Evolutionary conservation across 2,329 filamentous ascomycete species (phyloP).

Genomic region (Polychaeton citri): DNA sequence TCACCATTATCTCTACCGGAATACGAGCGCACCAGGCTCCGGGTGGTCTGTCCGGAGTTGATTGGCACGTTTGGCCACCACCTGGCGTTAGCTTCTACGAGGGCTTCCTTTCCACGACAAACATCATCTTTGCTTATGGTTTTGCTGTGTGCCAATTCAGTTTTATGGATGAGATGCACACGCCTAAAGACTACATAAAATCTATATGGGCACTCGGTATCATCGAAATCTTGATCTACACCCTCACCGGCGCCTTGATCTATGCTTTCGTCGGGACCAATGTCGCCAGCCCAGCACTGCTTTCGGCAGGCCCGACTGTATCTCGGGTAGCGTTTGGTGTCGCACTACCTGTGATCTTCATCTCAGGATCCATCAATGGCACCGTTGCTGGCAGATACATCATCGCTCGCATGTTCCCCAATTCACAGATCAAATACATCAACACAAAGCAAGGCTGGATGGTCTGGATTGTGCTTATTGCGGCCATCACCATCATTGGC

Average conservation of each 20-base stretch:
- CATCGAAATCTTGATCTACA: constrained; percentile 51
- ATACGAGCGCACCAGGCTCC: constrained; percentile 13
- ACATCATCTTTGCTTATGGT: constrained; percentile 56
- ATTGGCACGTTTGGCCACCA: constrained; percentile 23
- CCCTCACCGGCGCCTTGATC: constrained; percentile 52
- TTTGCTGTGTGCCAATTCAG: constrained; percentile 49
- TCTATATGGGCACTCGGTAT: constrained; percentile 45
- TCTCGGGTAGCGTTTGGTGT: constrained; percentile 56
- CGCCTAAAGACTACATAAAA: constrained; percentile 50
- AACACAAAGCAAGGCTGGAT: constrained; percentile 31
- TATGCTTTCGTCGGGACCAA: constrained; percentile 51
- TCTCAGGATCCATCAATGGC: constrained; percentile 60
- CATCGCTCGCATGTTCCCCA: constrained; percentile 49
- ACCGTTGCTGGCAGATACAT: constrained; percentile 40
- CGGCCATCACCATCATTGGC: constrained; percentile 45
- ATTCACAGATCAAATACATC: constrained; percentile 36
- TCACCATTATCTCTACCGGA: constrained; percentile 23
- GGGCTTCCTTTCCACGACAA: constrained; percentile 51
- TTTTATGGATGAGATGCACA: constrained; percentile 53
- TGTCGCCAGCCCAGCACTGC: constrained; percentile 53
- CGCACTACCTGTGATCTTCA: constrained; percentile 59
- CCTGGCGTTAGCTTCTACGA: constrained; percentile 31
- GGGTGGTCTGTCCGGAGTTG: constrained; percentile 18
- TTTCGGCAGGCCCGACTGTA: constrained; percentile 43
- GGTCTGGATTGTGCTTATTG: constrained; percentile 48